Evolutionary conservation across 768 basidiomycete genomes (phyloP), one percentile per base, ranked within the genome.

Genomic region (Paxillus ammoniavirescens): DNA sequence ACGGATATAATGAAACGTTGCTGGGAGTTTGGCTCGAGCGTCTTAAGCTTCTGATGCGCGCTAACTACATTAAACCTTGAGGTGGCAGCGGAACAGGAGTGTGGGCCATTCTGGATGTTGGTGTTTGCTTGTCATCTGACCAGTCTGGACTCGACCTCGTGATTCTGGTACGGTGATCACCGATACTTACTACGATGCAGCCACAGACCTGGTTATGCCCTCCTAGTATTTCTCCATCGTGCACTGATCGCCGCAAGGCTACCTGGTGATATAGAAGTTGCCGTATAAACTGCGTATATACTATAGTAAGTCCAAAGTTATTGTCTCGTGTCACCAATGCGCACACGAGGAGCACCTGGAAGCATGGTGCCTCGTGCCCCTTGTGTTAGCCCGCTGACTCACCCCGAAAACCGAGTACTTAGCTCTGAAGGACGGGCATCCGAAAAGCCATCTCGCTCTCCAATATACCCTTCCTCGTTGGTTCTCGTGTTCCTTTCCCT

Each of bases 31-130:
- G n/a, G 8, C 23, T 18, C 23, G 14, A 28, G n/a, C 26, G 14
- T 46, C 45, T 40, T 43, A 31, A 23, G 21, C 15, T 17, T 57
- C 47, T 54, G 37, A 10, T 30, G 17, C 28, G 48, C 33, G 46
- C 33, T n/a, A 36, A 46, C 17, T 5, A 38, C 37, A n/a, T 13
- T 33, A 31, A 42, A 18, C 13, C 26, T 49, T 21, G 48, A 21
- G 21, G 21, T 10, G 58, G 59, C 56, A 64, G 53, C 15, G 36
- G 3, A 33, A 40, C 63, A 23, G 62, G 21, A 21, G 21, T 55
- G 38, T 35, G 53, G 47, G 51, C 65, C 45, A 49, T 66, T 64
- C 59, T 58, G n/a, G 60, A 58, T 26, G 26, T 26, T 26, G 26
- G 6, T 26, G 5, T 26, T 6, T 44, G 9, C 13, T 45, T 54